These are phyloP conservation scores for Dothistroma septosporum DNA, from an alignment of 2,329 filamentous ascomycete genomes.

Conservation along the genomic window DNA sequence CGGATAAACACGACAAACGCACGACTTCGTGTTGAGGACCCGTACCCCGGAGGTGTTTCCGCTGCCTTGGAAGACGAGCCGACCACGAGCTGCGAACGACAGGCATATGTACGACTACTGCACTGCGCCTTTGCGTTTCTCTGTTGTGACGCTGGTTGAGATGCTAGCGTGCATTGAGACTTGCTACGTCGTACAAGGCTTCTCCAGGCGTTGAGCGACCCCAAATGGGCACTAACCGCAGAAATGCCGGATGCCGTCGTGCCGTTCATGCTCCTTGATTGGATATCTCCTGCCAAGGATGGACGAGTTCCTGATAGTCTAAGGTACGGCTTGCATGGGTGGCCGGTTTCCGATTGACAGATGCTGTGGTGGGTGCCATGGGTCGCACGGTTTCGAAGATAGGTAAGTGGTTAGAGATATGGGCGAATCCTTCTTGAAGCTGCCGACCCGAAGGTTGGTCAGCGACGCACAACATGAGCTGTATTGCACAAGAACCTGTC, in stretches of 20 bases:
- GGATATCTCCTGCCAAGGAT: constrained; percentile 12
- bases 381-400: constrained; percentile 8
- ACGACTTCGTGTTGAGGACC: constrained; percentile 1
- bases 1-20: constrained; percentile 2
- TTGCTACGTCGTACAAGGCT: constrained; percentile 5
- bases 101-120: constrained; percentile 12
- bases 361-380: background rate
- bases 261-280: constrained; percentile 5
- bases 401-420: constrained; percentile 1
- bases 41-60: background rate
- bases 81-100: constrained; percentile 7
- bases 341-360: constrained; percentile 7
- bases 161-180: constrained; percentile 12
- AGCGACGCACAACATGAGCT: constrained; percentile 1
- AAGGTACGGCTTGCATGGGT: constrained; percentile 6
- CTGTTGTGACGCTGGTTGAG: constrained; percentile 11
- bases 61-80: background rate
- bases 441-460: background rate
- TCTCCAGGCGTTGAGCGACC: constrained; percentile 8
- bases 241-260: constrained; percentile 6
- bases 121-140: constrained; percentile 1
- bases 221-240: constrained; percentile 3
- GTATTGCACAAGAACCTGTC: constrained; percentile 1
- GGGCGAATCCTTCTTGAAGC: background rate
- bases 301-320: constrained; percentile 4